phyloP scores from a whole-genome alignment of 2,329 filamentous ascomycete species.

The Metarhizium guizhouense region DNA sequence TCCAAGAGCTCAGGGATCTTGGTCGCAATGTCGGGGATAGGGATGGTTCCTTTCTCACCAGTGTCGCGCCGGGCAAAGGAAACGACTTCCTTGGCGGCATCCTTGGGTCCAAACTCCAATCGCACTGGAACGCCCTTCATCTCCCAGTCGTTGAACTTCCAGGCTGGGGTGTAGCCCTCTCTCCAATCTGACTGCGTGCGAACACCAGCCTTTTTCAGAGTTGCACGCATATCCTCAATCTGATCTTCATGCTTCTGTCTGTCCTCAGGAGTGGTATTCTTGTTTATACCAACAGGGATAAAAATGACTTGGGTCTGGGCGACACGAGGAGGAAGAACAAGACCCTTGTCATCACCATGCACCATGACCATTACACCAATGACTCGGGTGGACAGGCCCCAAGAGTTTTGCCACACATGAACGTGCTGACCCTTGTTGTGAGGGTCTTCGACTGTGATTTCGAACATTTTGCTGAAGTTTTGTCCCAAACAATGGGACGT shows the following conservation, averaged over 20 bases:
- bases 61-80: conserved; percentile 83
- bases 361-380: conserved; percentile 99
- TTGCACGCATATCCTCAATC: conserved; percentile 59
- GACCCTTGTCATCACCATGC: conserved; percentile 89
- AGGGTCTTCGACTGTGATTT: conserved; percentile 94
- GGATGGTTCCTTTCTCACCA: conserved; percentile 71
- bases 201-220: conserved; percentile 64
- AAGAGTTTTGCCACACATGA: conserved; percentile 97
- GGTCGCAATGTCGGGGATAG: conserved; percentile 62
- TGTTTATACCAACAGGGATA: conserved; percentile 87
- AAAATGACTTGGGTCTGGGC: conserved; percentile 79
- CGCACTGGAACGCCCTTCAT: conserved; percentile 90
- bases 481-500: conserved; percentile 93
- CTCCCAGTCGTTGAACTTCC: conserved; percentile 99
- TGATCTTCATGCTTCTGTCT: conserved; percentile 67
- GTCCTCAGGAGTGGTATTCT: conserved; percentile 75
- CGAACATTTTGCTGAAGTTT: conserved; percentile 99
- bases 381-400: conserved; percentile 93
- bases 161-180: conserved; percentile 87
- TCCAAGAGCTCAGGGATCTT: conserved; percentile 76
- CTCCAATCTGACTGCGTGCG: conserved; percentile 76
- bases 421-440: conserved; percentile 69
- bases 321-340: conserved; percentile 86
- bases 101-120: conserved; percentile 92
- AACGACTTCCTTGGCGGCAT: conserved; percentile 76